phyloP scores from a whole-genome alignment of 2,329 filamentous ascomycete species.

The Capronia americana region DNA sequence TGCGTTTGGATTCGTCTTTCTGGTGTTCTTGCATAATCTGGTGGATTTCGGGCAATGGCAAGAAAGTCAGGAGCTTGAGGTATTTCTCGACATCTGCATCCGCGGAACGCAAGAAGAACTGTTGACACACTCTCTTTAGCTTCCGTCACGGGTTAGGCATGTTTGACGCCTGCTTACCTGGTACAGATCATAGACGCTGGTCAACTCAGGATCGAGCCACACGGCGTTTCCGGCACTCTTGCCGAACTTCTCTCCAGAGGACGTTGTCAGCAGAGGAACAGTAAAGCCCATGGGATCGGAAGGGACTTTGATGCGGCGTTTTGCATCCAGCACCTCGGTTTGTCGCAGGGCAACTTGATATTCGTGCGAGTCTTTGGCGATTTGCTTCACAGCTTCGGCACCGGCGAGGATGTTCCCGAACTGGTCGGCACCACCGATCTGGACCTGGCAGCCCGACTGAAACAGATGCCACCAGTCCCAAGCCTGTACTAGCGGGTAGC shows the following conservation, averaged over 20 bases:
- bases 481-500: conserved; percentile 89
- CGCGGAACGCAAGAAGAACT: conserved; percentile 83
- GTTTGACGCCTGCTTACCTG: conserved; percentile 54
- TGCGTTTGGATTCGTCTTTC: conserved; percentile 70
- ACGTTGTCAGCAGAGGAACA: conserved; percentile 84
- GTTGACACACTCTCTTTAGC: conserved; percentile 37
- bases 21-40: conserved; percentile 71
- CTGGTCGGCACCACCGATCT: conserved; percentile 95
- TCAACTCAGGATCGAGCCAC: conserved; percentile 86
- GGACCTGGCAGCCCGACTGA: conserved; percentile 73
- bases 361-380: conserved; percentile 64
- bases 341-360: conserved; percentile 42
- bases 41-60: conserved; percentile 73
- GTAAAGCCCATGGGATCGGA: conserved; percentile 79
- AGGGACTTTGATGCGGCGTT: conserved; percentile 39
- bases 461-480: conserved; percentile 98
- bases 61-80: conserved; percentile 88
- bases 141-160: not conserved
- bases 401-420: conserved; percentile 95
- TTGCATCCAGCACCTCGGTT: conserved; percentile 23
- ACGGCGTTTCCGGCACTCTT: conserved; percentile 94
- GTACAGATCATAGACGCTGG: conserved; percentile 84
- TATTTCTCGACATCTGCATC: conserved; percentile 83
- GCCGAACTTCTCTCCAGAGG: conserved; percentile 87
- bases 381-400: conserved; percentile 80